Percentiles rank a stretch among this genome's conserved stretches.
Conservation (phyloP, 345 rosid species). For the Moricandia moricandioides region DNA sequence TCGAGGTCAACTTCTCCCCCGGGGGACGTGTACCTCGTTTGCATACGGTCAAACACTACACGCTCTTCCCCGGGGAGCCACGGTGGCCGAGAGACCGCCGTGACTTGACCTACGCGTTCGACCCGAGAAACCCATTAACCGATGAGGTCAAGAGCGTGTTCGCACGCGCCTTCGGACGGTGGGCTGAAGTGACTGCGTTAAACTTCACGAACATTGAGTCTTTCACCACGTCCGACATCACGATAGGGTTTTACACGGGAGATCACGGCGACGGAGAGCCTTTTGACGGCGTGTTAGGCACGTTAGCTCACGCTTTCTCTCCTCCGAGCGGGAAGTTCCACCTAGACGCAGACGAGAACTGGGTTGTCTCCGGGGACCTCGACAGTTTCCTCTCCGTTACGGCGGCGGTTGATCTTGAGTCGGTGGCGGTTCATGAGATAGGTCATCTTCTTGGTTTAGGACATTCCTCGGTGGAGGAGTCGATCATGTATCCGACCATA, state of each 20-base stretch:
- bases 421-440: slow-evolving; percentile 92
- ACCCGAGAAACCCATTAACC: slow-evolving; percentile 41
- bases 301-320: slow-evolving; percentile 90
- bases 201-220: slow-evolving; percentile 54
- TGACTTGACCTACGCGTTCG: slow-evolving; percentile 67
- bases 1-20: slow-evolving; percentile 36
- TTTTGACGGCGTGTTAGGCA: slow-evolving; percentile 82
- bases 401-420: slow-evolving; percentile 76
- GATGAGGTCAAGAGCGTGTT: slow-evolving; percentile 60
- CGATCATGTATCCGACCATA: slow-evolving; percentile 87
- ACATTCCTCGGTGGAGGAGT: slow-evolving; percentile 68
- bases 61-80: slow-evolving; percentile 70
- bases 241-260: slow-evolving; percentile 65
- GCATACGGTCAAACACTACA: slow-evolving; percentile 60
- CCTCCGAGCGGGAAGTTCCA: slow-evolving; percentile 81
- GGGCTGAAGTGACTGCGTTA: slow-evolving; percentile 68
- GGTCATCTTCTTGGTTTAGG: slow-evolving; percentile 96
- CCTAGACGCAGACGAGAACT: slow-evolving; percentile 69
- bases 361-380: slow-evolving; percentile 59
- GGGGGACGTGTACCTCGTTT: slow-evolving; percentile 15
- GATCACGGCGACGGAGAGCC: slow-evolving; percentile 96
- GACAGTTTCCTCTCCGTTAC: slow-evolving; percentile 28
- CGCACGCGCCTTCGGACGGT: slow-evolving; percentile 62
- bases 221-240: slow-evolving; percentile 49
- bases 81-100: slow-evolving; percentile 56